A percentile compares a stretch with the other conserved stretches of the same genome.
These are phyloP conservation scores for Clonostachys rosea DNA, from an alignment of 2,329 filamentous ascomycete species.

Conservation along the genomic window DNA sequence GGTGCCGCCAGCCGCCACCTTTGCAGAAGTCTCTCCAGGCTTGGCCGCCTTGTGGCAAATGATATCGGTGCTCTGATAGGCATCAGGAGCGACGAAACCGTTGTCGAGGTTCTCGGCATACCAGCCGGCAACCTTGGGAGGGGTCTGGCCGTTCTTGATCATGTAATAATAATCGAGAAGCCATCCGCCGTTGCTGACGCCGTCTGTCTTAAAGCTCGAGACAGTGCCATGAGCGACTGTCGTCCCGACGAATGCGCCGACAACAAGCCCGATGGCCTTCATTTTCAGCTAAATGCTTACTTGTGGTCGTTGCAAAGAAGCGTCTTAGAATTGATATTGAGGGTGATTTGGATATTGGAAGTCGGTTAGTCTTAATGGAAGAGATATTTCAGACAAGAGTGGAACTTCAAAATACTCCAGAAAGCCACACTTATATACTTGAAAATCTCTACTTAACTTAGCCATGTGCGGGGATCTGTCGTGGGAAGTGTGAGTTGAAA, in stretches of 20 bases:
- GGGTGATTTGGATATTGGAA: too few species aligned
- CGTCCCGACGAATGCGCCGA: slow-evolving; percentile 8
- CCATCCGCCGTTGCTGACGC: slow-evolving; percentile 26
- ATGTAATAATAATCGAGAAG: slow-evolving; percentile 4
- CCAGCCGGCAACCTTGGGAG: slow-evolving; percentile 21
- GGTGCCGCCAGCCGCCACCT: slow-evolving; percentile 27
- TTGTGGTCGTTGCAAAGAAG: too few species aligned
- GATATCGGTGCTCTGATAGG: slow-evolving; percentile 30
- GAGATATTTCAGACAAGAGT: too few species aligned
- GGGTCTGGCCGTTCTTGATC: slow-evolving; percentile 10
- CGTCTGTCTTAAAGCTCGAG: slow-evolving; percentile 9
- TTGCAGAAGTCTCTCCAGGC: slow-evolving; percentile 25
- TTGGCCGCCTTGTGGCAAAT: slow-evolving; percentile 36
- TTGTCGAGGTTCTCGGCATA: slow-evolving; percentile 34
- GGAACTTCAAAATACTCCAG: too few species aligned
- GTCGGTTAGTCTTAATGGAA: too few species aligned
- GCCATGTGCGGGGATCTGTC: too few species aligned
- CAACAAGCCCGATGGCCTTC: too few species aligned
- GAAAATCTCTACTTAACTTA: too few species aligned
- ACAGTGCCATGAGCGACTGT: slow-evolving; percentile 13
- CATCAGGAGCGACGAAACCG: slow-evolving; percentile 38
- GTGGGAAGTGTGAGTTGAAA: too few species aligned
- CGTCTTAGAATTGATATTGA: too few species aligned
- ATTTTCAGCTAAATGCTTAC: too few species aligned
- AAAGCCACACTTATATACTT: too few species aligned